These are phyloP conservation scores for Aspergillus sp. DNA, from an alignment of 2,329 filamentous ascomycete species.

Conservation along the genomic window DNA sequence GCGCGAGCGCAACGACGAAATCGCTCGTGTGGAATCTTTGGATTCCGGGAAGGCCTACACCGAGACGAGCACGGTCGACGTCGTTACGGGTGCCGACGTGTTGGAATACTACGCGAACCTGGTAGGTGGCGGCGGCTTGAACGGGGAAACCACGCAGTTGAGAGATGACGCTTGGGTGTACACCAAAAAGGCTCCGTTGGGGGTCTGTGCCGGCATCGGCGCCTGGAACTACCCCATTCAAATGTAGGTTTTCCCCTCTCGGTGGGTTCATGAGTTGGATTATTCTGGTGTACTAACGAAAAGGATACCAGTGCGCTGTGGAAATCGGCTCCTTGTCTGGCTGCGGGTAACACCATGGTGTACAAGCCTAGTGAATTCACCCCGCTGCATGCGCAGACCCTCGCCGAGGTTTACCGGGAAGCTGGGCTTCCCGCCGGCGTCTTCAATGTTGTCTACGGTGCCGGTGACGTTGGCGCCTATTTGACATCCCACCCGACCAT, in stretches of 20 bases:
- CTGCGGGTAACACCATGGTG: slow-evolving; percentile 85
- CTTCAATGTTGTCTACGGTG: slow-evolving; percentile 84
- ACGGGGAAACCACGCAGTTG: slow-evolving; percentile 74
- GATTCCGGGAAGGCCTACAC: slow-evolving; percentile 85
- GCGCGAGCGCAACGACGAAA: slow-evolving; percentile 73
- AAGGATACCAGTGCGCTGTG: slow-evolving; percentile 61
- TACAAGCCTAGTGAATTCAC: slow-evolving; percentile 91
- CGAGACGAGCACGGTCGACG: slow-evolving; percentile 80
- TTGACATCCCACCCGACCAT: slow-evolving; percentile 71
- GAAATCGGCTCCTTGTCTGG: slow-evolving; percentile 84
- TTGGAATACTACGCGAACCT: slow-evolving; percentile 84
- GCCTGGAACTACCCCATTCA: slow-evolving; percentile 94
- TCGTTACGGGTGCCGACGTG: slow-evolving; percentile 79
- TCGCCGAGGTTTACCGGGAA: slow-evolving; percentile 74
- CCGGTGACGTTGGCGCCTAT: slow-evolving; percentile 72
- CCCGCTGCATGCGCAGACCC: slow-evolving; percentile 72
- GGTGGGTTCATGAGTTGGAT: neutral
- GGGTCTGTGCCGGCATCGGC: slow-evolving; percentile 82
- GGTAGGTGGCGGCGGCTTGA: slow-evolving; percentile 73
- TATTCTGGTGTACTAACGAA: slow-evolving; percentile 5
- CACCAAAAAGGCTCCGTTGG: slow-evolving; percentile 76
- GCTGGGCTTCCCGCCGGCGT: slow-evolving; percentile 78
- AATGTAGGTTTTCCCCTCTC: slow-evolving; percentile 50
- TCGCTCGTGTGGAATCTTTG: slow-evolving; percentile 75
- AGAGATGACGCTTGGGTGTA: slow-evolving; percentile 78